A percentile compares a stretch with the other conserved stretches of the same genome.
Conservation (phyloP, 2,329 filamentous ascomycete species). For the Phialophora chinensis region DNA sequence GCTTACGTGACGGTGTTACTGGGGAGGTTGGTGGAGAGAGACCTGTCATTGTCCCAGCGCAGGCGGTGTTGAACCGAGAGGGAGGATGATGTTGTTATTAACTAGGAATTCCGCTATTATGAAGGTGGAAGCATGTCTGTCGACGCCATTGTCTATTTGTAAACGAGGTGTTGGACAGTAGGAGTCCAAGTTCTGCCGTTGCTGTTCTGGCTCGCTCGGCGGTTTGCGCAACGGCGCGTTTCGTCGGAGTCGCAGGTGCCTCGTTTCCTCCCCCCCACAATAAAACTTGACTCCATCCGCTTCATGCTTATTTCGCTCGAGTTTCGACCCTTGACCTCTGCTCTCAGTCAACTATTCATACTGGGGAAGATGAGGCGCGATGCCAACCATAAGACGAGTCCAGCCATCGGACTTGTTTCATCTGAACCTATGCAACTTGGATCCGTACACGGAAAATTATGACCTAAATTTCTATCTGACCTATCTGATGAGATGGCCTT, state of each 20-base stretch:
- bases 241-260: constrained; percentile 18
- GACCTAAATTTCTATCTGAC: constrained; percentile 94
- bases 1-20: constrained; percentile 35
- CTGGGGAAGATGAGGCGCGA: constrained; percentile 47
- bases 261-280: constrained; percentile 12
- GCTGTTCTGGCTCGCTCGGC: constrained; percentile 13
- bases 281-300: constrained; percentile 5
- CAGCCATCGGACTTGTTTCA: constrained; percentile 81
- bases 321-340: neutral
- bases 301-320: constrained; percentile 4
- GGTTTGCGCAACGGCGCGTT: constrained; percentile 31
- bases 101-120: constrained; percentile 18
- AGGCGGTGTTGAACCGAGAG: neutral
- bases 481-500: constrained; percentile 94
- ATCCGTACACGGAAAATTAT: constrained; percentile 97
- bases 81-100: constrained; percentile 7
- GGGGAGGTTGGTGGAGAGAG: constrained; percentile 36
- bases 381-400: constrained; percentile 88
- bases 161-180: constrained; percentile 1
- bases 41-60: constrained; percentile 32
- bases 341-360: neutral
- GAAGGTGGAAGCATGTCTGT: constrained; percentile 20
- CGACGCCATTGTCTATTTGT: constrained; percentile 2
- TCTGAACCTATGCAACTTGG: constrained; percentile 93
- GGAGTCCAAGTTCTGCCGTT: neutral